phyloP scores from a whole-genome alignment of 345 rosid genomes.

The Pelargonium nanum region DNA sequence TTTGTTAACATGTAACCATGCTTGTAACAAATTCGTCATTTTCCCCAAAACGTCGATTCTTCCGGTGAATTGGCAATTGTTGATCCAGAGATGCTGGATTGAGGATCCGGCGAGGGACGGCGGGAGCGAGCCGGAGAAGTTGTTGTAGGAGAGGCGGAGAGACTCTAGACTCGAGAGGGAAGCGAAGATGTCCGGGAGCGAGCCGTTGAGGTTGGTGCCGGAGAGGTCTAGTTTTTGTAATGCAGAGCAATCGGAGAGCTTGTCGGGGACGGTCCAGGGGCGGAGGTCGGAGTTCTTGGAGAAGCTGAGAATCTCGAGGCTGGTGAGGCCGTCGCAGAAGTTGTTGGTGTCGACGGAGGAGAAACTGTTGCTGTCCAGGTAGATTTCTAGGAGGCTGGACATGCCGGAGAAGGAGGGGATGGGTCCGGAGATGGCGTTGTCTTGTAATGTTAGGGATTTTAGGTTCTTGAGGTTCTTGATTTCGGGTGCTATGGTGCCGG shows the following conservation, averaged over 20 bases:
- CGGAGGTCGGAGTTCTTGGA: slow-evolving; percentile 23
- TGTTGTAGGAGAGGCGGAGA: slow-evolving; percentile 59
- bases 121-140: slow-evolving; percentile 57
- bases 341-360: slow-evolving; percentile 35
- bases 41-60: slow-evolving; percentile 42
- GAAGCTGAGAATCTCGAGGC: slow-evolving; percentile 34
- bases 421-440: slow-evolving; percentile 41
- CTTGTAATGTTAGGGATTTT: slow-evolving; percentile 28
- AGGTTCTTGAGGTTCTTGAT: slow-evolving; percentile 50
- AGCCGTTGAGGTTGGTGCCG: slow-evolving; percentile 30
- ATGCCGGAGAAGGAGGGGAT: slow-evolving; percentile 56
- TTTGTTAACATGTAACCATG: slow-evolving; percentile 63
- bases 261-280: slow-evolving; percentile 53
- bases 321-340: slow-evolving; percentile 49
- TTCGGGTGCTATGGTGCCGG: slow-evolving; percentile 42
- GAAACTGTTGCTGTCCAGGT: slow-evolving; percentile 43
- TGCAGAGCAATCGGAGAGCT: slow-evolving; percentile 26
- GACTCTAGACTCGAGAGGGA: slow-evolving; percentile 36
- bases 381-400: slow-evolving; percentile 28
- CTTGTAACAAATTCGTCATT: slow-evolving; percentile 45
- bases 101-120: slow-evolving; percentile 34
- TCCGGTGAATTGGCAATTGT: slow-evolving; percentile 27
- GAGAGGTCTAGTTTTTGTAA: slow-evolving; percentile 32
- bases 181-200: slow-evolving; percentile 50
- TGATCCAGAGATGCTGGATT: slow-evolving; percentile 41